These are phyloP conservation scores for Metarhizium album DNA, from an alignment of 2,329 filamentous ascomycete species.

Conservation along the genomic window DNA sequence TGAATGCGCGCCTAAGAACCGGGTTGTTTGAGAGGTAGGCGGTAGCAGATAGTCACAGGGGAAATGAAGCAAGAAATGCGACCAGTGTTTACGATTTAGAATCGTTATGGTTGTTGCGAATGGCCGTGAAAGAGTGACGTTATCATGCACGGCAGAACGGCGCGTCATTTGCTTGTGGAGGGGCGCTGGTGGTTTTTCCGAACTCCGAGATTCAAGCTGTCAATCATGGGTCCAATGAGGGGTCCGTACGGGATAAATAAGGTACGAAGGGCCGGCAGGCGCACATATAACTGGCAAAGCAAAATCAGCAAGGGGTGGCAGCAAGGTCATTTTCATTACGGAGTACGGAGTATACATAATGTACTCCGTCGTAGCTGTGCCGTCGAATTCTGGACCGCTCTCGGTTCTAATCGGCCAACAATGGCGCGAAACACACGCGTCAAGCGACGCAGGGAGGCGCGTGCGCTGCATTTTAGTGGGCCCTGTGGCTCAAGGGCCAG, in stretches of 20 bases:
- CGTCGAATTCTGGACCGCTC: too few relatives aligned
- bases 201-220: too few relatives aligned
- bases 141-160: background rate
- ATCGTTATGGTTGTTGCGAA: background rate
- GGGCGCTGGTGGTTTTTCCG: too few relatives aligned
- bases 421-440: slow-evolving; percentile 21
- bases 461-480: background rate
- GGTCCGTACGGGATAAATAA: too few relatives aligned
- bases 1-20: slow-evolving; percentile 12
- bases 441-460: slow-evolving; percentile 1
- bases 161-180: background rate
- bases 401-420: slow-evolving; percentile 8
- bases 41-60: background rate
- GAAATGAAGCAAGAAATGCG: background rate
- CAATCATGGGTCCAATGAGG: too few relatives aligned
- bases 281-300: too few relatives aligned
- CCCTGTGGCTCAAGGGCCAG: background rate
- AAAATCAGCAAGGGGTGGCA: too few relatives aligned
- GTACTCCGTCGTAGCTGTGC: too few relatives aligned
- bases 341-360: too few relatives aligned
- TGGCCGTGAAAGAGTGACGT: background rate
- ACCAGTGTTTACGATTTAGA: background rate
- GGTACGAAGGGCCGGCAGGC: too few relatives aligned
- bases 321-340: too few relatives aligned
- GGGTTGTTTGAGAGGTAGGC: background rate